phyloP scores from a whole-genome alignment of 1,284 basidiomycete species.

The Trichosporon sp. region DNA sequence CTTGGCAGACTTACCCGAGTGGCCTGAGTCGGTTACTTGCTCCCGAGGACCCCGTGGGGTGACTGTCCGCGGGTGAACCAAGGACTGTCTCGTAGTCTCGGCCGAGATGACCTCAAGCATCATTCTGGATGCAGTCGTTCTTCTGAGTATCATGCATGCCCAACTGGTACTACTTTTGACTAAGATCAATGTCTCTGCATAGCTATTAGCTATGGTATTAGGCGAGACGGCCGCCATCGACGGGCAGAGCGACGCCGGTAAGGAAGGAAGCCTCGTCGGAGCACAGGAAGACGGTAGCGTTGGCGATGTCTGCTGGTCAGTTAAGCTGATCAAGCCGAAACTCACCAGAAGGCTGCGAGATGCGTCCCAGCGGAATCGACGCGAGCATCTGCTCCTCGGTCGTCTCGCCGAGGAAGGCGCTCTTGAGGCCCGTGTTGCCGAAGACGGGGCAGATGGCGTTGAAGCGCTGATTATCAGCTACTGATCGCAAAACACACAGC shows the following conservation, averaged over 20 bases:
- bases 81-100: background rate
- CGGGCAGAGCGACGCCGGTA: slow-evolving; percentile 20
- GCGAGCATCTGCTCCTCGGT: slow-evolving; percentile 14
- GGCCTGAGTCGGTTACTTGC: background rate
- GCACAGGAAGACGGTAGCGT: slow-evolving; percentile 21
- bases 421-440: slow-evolving; percentile 16
- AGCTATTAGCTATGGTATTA: background rate
- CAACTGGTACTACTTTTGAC: too few relatives aligned
- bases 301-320: slow-evolving; percentile 22
- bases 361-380: slow-evolving; percentile 15
- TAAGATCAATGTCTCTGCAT: background rate
- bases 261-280: slow-evolving; percentile 22
- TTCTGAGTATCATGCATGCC: background rate
- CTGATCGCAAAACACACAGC: background rate
- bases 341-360: slow-evolving; percentile 18
- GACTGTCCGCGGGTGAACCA: background rate
- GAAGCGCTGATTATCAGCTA: slow-evolving; percentile 12
- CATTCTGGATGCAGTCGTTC: background rate
- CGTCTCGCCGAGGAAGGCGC: slow-evolving; percentile 17
- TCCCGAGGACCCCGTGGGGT: background rate
- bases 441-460: slow-evolving; percentile 20
- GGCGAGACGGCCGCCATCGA: slow-evolving; percentile 18
- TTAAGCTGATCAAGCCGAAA: background rate
- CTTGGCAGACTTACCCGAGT: background rate
- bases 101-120: background rate